Conservation (phyloP, 305 asterid genomes). For the Striga hermonthica region DNA sequence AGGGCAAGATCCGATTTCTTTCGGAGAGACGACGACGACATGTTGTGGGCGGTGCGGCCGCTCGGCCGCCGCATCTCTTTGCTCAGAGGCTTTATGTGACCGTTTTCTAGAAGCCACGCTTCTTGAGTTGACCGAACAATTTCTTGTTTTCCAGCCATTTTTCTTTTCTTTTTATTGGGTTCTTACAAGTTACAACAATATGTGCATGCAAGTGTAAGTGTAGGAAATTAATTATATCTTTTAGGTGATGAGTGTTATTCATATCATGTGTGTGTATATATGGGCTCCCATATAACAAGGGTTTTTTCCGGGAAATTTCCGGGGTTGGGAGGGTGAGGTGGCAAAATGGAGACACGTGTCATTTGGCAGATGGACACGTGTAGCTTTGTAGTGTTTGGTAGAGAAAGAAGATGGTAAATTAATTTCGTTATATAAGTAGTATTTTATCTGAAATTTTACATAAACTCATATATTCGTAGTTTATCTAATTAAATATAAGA, state of each 20-base stretch:
- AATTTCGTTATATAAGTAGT: neutral
- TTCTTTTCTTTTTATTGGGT: neutral
- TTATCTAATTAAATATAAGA: too few species aligned
- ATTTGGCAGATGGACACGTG: neutral
- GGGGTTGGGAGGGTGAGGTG: neutral
- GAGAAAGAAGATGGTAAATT: neutral
- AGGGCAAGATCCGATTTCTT: constrained; percentile 72
- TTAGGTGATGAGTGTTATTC: neutral
- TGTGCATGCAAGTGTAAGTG: neutral
- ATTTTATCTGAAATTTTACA: neutral
- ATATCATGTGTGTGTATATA: neutral
- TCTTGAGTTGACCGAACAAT: constrained; percentile 19
- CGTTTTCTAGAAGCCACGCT: constrained; percentile 65
- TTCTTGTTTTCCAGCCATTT: constrained; percentile 26
- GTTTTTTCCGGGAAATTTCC: neutral
- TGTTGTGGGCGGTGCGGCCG: constrained; percentile 68
- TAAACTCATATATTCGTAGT: too few species aligned
- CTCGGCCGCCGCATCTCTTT: constrained; percentile 51
- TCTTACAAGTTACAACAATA: neutral
- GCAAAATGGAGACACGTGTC: neutral
- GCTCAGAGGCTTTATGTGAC: constrained; percentile 48
- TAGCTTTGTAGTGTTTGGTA: neutral
- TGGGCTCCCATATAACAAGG: neutral
- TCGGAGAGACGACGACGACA: constrained; percentile 81
- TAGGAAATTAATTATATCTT: too few species aligned